phyloP scores from a whole-genome alignment of 1,284 basidiomycete genomes.

The Ganoderma lucidum region DNA sequence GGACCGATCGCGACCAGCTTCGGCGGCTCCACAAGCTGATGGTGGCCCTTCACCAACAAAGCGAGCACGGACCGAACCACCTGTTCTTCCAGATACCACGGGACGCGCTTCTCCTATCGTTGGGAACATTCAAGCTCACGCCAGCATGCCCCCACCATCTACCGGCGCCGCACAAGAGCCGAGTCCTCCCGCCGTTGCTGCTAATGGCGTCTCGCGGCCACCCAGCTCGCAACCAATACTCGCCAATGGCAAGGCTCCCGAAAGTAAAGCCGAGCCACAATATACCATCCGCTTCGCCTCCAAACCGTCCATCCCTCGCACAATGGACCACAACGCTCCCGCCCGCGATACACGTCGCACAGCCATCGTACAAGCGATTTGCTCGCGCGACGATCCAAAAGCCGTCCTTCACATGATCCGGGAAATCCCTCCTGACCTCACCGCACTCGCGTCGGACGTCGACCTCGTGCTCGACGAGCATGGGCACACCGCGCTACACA shows the following conservation, averaged over 20 bases:
- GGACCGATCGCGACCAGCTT: slow-evolving; percentile 56
- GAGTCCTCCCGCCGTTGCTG: slow-evolving; percentile 15
- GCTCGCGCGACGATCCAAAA: slow-evolving; percentile 70
- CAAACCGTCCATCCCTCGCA: slow-evolving; percentile 68
- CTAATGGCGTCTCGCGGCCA: slow-evolving; percentile 35
- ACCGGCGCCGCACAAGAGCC: slow-evolving; percentile 17
- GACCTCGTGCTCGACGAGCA: slow-evolving; percentile 92
- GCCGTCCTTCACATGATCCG: slow-evolving; percentile 70
- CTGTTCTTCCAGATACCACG: slow-evolving; percentile 34
- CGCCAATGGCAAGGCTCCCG: slow-evolving; percentile 36
- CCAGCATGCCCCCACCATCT: slow-evolving; percentile 33
- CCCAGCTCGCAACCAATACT: slow-evolving; percentile 30
- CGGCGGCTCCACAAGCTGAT: slow-evolving; percentile 52
- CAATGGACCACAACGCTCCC: slow-evolving; percentile 62
- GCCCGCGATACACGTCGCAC: slow-evolving; percentile 68
- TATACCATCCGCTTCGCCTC: slow-evolving; percentile 69
- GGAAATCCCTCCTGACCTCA: slow-evolving; percentile 62
- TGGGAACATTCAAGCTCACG: slow-evolving; percentile 22
- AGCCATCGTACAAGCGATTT: slow-evolving; percentile 69
- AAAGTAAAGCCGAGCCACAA: slow-evolving; percentile 28
- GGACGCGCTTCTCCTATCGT: slow-evolving; percentile 26
- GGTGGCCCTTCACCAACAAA: slow-evolving; percentile 71
- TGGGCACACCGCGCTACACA: slow-evolving; percentile 94
- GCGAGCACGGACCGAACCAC: slow-evolving; percentile 66
- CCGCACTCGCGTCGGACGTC: slow-evolving; percentile 56